A percentile compares a stretch with the other conserved stretches of the same genome.
Conservation (phyloP, 2,329 filamentous ascomycete genomes). For the Phaeophleospora eucalypticola region DNA sequence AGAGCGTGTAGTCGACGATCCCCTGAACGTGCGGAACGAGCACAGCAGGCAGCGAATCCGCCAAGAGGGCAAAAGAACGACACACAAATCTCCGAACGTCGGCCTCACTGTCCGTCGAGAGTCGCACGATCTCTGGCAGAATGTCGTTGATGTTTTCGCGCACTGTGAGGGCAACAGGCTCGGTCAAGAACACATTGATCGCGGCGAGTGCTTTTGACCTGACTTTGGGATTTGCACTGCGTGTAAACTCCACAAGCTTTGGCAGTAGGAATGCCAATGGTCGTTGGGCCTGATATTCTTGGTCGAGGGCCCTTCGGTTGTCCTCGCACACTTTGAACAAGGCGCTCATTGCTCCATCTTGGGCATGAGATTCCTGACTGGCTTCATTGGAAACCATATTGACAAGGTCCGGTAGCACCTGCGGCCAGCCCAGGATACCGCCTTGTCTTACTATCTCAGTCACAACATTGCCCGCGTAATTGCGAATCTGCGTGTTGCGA, state of each 20-base stretch:
- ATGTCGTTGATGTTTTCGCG: slow-evolving; percentile 75
- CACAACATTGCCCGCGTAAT: slow-evolving; percentile 86
- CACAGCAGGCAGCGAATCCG: slow-evolving; percentile 86
- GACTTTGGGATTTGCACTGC: slow-evolving; percentile 70
- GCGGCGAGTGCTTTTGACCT: slow-evolving; percentile 74
- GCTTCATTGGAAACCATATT: slow-evolving; percentile 69
- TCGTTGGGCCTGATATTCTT: slow-evolving; percentile 81
- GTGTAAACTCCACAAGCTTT: slow-evolving; percentile 82
- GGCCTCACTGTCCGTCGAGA: slow-evolving; percentile 70
- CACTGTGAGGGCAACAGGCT: slow-evolving; percentile 67
- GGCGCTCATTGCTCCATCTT: slow-evolving; percentile 91
- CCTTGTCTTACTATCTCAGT: slow-evolving; percentile 84
- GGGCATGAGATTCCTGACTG: slow-evolving; percentile 66
- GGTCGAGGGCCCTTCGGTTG: slow-evolving; percentile 79
- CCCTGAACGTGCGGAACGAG: slow-evolving; percentile 82
- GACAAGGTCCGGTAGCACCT: slow-evolving; percentile 79
- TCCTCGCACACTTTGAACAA: slow-evolving; percentile 96
- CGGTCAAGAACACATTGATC: slow-evolving; percentile 88
- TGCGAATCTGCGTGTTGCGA: slow-evolving; percentile 74
- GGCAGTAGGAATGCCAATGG: slow-evolving; percentile 86
- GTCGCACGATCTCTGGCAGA: slow-evolving; percentile 74
- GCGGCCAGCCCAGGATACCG: slow-evolving; percentile 85
- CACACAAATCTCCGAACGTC: slow-evolving; percentile 92
- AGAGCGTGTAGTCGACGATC: slow-evolving; percentile 87
- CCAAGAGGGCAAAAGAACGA: slow-evolving; percentile 84